A percentile compares a stretch with the other conserved stretches of the same genome.
Conservation (phyloP, 352 stramenopile genomes). For the Globisporangium ultimum region DNA sequence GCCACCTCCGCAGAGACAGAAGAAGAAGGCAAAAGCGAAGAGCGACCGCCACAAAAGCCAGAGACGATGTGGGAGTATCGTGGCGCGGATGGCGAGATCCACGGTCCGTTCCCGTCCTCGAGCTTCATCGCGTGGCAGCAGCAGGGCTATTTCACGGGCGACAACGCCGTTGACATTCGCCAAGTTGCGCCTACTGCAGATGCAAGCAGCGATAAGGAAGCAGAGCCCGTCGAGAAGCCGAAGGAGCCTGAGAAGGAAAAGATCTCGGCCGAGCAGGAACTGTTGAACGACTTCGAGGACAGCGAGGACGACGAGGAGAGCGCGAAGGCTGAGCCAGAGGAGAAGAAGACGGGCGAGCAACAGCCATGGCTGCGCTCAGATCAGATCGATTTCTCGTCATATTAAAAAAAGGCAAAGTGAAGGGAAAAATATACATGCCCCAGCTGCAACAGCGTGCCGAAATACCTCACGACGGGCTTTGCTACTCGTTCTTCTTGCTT, state of each 20-base stretch:
- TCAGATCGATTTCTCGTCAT: constrained; percentile 66
- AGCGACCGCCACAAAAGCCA: constrained; percentile 21
- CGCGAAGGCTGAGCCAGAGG: constrained; percentile 8
- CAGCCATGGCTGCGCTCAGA: constrained; percentile 62
- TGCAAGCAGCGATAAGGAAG: constrained; percentile 1
- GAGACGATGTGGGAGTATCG: constrained; percentile 83
- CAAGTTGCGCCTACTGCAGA: constrained; percentile 17
- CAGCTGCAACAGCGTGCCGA: neutral
- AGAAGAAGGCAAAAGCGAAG: constrained; percentile 48
- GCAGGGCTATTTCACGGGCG: constrained; percentile 77
- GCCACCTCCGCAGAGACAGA: constrained; percentile 4
- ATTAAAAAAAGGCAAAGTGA: constrained; percentile 22
- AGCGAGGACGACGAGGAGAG: constrained; percentile 56
- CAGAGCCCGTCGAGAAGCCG: constrained; percentile 8
- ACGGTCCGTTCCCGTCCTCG: constrained; percentile 71
- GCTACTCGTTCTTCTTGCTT: constrained; percentile 64
- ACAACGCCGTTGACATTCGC: constrained; percentile 73
- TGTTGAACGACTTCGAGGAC: constrained; percentile 86
- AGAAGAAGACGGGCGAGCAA: constrained; percentile 21
- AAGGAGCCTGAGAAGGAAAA: constrained; percentile 23
- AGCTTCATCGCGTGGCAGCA: constrained; percentile 75
- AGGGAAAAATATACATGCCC: neutral
- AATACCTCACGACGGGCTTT: neutral
- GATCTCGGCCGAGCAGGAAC: constrained; percentile 69
- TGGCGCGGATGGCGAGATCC: constrained; percentile 59